Evolutionary conservation across 169 alveolate genomes (phyloP), one percentile per base, ranked within the genome.

Genomic region (Cryptosporidium andersoni): DNA sequence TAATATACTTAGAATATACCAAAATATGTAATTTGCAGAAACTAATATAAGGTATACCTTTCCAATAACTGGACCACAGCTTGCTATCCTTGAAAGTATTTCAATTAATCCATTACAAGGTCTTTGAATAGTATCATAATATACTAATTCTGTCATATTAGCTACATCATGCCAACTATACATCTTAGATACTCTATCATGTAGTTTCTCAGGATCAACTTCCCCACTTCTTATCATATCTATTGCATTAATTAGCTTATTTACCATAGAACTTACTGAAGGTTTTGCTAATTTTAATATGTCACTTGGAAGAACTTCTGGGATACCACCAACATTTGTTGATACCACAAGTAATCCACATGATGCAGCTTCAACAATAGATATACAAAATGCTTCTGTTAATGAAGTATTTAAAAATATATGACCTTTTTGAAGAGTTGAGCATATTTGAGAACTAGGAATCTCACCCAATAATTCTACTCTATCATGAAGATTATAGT

Each of bases 371-470:
- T 98, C 99, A 8, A 95, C 94, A 42, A 97, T 95, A 37, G 99
- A 99, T n/a, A 97, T 97, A 89, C 99, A 97, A 93, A 98, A 97
- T 4, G 99, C 98, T 90, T 98, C 99, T 4, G 99, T 97, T 67
- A 97, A 93, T 37, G 99, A 97, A 58, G 99, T 92, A 91, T 97
- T 97, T 80, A 98, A 94, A 93, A 98, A 98, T 40, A 98, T 98
- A 88, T 98, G 98, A 1, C 99, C 99, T 88, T 95, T 88, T 58
- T 95, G 97, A 62, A 98, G 93, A 16, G 96, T 96, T 82, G 94
- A 93, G 82, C 98, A 90, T 9, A 97, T 99, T 64, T 96, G 89
- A 60, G 94, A 90, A 82, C 92, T 96, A n/a, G 97, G 97, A 43
- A 98, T 93, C 37, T 95, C 88, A 0, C 98, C 98, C 37, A 97